Evolutionary conservation across 2,329 filamentous ascomycete genomes (phyloP), one percentile per base, ranked within the genome.

Genomic region (Diplodia seriata): DNA sequence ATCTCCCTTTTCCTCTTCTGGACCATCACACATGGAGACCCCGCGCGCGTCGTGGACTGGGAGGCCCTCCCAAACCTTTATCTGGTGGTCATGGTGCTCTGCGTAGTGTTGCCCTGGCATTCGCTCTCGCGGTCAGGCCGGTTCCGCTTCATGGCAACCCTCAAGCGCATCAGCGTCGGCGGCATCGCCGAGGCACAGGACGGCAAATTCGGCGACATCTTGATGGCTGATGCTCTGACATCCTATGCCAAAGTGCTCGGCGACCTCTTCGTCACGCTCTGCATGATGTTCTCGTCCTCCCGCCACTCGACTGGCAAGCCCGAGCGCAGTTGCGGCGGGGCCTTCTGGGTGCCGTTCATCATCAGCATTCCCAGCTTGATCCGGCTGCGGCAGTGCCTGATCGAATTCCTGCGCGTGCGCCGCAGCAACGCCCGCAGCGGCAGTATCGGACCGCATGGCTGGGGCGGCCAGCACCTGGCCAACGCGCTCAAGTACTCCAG

Each of bases 401-500:
- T 91, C 70, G 95, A 98, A 78, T 97, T 92, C 77, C 75, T 86
- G 36, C 90, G 94, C 57, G 91, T 94, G 31, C 84, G 86, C 59
- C 86, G 84, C 20, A 85, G 84, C 71, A 83, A 74, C 70, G 78
- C 77, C 71, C 70, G 75, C 11, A 73, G 72, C 0, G 82, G 70
- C 72, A 78, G 68, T 31, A 73, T 76, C 14, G 81, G 81, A 38
- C 68, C 72, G 0, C 81, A 82, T 4, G 91, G 90, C 38, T 93
- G 90, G 89, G 93, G 91, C 36, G 91, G 91, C 5, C 91, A 94
- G 77, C 93, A 97, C 78, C 83, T 97, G 36, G 93, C 93, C 77
- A 99, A 99, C 84, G 94, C 94, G 11, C 81, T 93, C 74, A 99
- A 99, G 80, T 99, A 99, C 80, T 87, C 91, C n/a, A 93, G 89